Conservation (phyloP, 202 grass and related monocot species). For the Panicum hallii region DNA sequence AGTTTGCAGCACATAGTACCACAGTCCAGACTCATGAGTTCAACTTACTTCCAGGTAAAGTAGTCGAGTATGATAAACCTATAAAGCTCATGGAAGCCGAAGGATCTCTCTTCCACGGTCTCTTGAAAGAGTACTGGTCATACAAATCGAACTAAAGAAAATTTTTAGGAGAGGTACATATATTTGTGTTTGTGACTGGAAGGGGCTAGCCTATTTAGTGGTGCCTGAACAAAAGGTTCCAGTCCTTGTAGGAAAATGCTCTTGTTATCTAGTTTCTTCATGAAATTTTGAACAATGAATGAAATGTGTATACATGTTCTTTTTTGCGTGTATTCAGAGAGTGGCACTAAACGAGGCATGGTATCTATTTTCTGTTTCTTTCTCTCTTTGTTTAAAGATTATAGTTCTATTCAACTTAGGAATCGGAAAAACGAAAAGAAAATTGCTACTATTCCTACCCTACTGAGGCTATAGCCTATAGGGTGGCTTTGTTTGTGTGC, state of each 20-base stretch:
- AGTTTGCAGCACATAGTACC: background rate
- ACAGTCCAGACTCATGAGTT: conserved; percentile 2
- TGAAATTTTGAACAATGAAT: no score
- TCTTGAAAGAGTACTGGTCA: conserved; percentile 85
- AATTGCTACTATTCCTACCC: no score
- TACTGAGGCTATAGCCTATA: no score
- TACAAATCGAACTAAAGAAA: conserved; percentile 48
- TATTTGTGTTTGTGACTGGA: background rate
- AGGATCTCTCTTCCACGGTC: conserved; percentile 68
- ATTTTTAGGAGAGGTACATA: conserved; percentile 22
- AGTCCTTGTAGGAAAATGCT: background rate
- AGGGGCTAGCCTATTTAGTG: background rate
- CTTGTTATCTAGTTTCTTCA: no score
- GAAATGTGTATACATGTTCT: no score
- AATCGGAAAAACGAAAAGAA: no score
- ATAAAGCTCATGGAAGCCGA: conserved; percentile 80
- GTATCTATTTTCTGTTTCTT: no score
- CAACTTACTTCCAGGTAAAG: conserved; percentile 50
- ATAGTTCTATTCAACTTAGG: no score
- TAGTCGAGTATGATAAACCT: conserved; percentile 72
- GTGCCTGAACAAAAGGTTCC: background rate
- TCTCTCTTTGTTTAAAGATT: no score
- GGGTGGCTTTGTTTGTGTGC: no score
- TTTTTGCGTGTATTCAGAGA: no score
- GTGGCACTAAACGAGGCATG: no score